Percentiles rank a stretch among this genome's conserved stretches.
These are phyloP conservation scores for Amanita rubescens DNA, from an alignment of 768 basidiomycete genomes.

Conservation along the genomic window DNA sequence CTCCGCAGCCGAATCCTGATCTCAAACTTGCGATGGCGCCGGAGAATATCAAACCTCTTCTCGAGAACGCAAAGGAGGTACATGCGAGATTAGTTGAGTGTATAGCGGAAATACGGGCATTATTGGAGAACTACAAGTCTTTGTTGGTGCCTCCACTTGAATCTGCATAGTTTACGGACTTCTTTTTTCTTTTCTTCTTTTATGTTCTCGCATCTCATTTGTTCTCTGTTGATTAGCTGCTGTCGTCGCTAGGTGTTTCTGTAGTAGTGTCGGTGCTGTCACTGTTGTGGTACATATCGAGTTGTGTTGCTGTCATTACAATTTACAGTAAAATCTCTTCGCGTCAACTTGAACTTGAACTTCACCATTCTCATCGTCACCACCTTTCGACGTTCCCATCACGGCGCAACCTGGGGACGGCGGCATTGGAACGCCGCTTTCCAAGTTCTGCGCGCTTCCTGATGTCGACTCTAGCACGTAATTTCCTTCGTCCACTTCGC, in stretches of 20 bases:
- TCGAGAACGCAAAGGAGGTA: slow-evolving; percentile 79
- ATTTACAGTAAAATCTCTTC: too few species aligned
- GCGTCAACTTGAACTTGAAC: too few species aligned
- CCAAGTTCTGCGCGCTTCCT: too few species aligned
- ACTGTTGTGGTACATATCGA: too few species aligned
- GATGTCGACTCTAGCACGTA: too few species aligned
- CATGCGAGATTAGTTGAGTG: slow-evolving; percentile 59
- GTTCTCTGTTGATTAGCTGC: background rate
- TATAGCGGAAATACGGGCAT: slow-evolving; percentile 51
- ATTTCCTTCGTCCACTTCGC: too few species aligned
- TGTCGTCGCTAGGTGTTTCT: background rate
- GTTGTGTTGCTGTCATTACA: too few species aligned
- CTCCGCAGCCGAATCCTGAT: slow-evolving; percentile 39
- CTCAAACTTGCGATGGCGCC: slow-evolving; percentile 73
- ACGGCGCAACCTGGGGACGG: too few species aligned
- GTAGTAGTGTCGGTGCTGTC: too few species aligned
- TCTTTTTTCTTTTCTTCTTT: background rate
- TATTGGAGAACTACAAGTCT: slow-evolving; percentile 26
- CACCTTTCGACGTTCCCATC: too few species aligned
- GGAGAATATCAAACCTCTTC: slow-evolving; percentile 75
- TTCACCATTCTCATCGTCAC: too few species aligned
- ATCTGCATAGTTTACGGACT: background rate
- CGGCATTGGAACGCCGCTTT: too few species aligned
- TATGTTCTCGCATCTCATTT: background rate
- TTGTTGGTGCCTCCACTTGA: background rate